phyloP scores from a whole-genome alignment of 148 eudicot species.

The Bassia scoparia region DNA sequence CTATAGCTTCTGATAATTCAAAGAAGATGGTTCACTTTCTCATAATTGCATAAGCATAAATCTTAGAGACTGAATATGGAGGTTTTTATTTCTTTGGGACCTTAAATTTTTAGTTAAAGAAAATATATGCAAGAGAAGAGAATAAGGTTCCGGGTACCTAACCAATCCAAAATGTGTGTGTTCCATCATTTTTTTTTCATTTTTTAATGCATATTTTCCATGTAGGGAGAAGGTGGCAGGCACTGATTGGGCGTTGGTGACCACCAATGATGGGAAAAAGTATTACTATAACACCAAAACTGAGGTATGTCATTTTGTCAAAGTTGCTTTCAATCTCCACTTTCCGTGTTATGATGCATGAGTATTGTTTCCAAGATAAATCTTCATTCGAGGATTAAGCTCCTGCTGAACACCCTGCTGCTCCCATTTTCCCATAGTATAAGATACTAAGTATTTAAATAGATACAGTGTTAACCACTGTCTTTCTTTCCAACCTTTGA shows the following conservation, averaged over 20 bases:
- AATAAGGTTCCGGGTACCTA: no score
- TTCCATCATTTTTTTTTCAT: not conserved
- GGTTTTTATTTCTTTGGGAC: not conserved
- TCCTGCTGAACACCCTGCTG: not conserved
- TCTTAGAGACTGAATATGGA: no score
- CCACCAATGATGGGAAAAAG: constrained; percentile 85
- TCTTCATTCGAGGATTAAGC: not conserved
- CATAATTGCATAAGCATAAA: no score
- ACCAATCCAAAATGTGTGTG: not conserved
- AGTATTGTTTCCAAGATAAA: not conserved
- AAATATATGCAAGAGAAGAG: no score
- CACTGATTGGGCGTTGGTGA: constrained; percentile 82
- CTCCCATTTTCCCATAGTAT: no score
- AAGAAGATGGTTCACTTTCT: no score
- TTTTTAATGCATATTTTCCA: not conserved
- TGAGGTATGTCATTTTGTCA: constrained; percentile 45
- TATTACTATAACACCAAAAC: constrained; percentile 83
- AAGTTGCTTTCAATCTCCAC: not conserved
- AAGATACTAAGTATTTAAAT: no score
- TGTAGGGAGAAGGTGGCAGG: constrained; percentile 83
- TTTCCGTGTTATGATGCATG: not conserved
- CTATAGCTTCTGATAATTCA: no score
- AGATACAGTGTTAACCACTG: no score
- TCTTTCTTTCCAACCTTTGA: not conserved
- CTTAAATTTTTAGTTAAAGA: not conserved